Conservation (phyloP, 768 basidiomycete genomes). For the Cubamyces lactineus region DNA sequence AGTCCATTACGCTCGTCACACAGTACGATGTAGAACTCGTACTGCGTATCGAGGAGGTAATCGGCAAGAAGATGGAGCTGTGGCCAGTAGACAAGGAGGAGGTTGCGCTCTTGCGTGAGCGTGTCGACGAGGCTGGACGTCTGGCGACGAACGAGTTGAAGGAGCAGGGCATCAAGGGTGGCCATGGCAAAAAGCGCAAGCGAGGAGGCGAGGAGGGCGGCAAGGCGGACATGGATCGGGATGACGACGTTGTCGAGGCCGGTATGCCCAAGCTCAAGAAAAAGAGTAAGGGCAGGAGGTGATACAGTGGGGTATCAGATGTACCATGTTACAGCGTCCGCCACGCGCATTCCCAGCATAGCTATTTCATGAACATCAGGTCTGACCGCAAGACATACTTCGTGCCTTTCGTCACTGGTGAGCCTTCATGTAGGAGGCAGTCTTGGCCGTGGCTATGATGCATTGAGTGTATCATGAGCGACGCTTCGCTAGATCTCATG, state of each 20-base stretch:
- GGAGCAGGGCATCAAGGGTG: constrained; percentile 64
- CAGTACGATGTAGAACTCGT: constrained; percentile 98
- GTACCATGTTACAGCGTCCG: background rate
- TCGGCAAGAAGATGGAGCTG: constrained; percentile 88
- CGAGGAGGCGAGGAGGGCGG: constrained; percentile 51
- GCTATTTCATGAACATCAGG: constrained; percentile 61
- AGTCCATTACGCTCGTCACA: constrained; percentile 95
- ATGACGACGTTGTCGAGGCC: constrained; percentile 91
- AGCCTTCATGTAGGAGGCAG: constrained; percentile 75
- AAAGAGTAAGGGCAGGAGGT: constrained; percentile 46
- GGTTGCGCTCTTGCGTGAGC: constrained; percentile 81
- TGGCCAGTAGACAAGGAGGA: constrained; percentile 91
- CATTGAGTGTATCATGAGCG: constrained; percentile 7
- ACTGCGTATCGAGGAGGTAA: constrained; percentile 91
- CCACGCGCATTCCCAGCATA: background rate
- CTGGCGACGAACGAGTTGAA: constrained; percentile 81
- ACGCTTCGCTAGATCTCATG: background rate
- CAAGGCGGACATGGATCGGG: constrained; percentile 82
- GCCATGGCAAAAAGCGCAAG: constrained; percentile 51
- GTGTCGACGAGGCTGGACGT: constrained; percentile 83
- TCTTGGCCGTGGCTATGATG: constrained; percentile 64
- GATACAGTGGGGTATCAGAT: constrained; percentile 17
- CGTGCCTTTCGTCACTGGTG: constrained; percentile 56
- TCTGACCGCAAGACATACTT: constrained; percentile 80
- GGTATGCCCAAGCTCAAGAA: constrained; percentile 77